Evolutionary conservation across 1,284 basidiomycete species (phyloP), one percentile per base, ranked within the genome.

Genomic region (Tylopilus orsonianus): DNA sequence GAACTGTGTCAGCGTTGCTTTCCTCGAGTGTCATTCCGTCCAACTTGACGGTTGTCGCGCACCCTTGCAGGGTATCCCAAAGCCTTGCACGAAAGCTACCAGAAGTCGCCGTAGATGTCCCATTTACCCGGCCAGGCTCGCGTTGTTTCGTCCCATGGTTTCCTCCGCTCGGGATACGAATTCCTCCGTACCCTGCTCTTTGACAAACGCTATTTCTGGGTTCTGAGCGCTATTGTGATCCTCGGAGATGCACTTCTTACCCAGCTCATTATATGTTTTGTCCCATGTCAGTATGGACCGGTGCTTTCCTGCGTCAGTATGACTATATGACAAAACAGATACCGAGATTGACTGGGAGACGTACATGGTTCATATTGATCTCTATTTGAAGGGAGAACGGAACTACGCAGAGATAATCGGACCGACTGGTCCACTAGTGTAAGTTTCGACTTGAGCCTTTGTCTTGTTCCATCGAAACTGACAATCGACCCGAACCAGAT

Each of bases 281-380:
- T 96, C 45, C 77, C 86, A 54, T 97, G 93, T 95, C 58, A 72
- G 87, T 73, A 38, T 10, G 42, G 44, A 40, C 43, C 38, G 19
- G 41, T 44, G 45, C 24, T 29, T 44, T 40, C 46, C 41, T 50
- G 14, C 40, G 36, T 22, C 34, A 32, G 24, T 38, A 35, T 57
- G 44, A 60, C 63, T 42, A 41, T 56, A 32, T 35, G 39, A 49
- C 38, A 47, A n/a, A 51, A 44, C 70, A 96, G 93, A 95, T 71
- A 99, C 97, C n/a, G 96, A 99, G 71, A 99, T 99, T 61, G 97
- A 99, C 71, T 99, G 90, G 81, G 79, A 84, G 64, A 96, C 94
- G 0, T 97, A 97, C 62, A 87, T 95, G 80, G 76, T 87, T 50
- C 97, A 99, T 54, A 80, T 90, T 2, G 77, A 86, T 45, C 67